Conservation (phyloP, 495 filamentous ascomycete species). For the Evansstolkia leycettana region DNA sequence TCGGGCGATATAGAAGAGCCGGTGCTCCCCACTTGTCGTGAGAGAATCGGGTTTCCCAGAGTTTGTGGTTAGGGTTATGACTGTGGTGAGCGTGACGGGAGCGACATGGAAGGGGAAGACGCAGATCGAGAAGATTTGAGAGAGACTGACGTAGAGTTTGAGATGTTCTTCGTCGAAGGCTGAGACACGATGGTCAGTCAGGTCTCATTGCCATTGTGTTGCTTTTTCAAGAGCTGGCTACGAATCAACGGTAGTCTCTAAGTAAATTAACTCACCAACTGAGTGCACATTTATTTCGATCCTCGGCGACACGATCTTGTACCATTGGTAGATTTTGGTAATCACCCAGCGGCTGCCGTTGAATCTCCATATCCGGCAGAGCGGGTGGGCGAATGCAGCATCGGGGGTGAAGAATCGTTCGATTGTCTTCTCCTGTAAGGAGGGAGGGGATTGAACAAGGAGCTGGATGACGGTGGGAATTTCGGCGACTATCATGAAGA, state of each 20-base stretch:
- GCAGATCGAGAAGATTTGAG: conserved; percentile 66
- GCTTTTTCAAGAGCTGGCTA: too few species aligned
- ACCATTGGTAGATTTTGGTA: conserved; percentile 68
- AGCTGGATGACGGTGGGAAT: conserved; percentile 50
- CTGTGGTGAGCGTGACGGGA: conserved; percentile 56
- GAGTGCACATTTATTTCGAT: conserved; percentile 59
- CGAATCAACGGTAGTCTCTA: too few species aligned
- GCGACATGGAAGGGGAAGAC: conserved; percentile 60
- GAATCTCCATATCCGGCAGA: conserved; percentile 57
- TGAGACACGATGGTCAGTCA: too few species aligned
- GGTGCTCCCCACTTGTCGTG: conserved; percentile 11
- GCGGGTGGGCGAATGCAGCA: conserved; percentile 67
- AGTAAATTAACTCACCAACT: conserved; percentile 36
- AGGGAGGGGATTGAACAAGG: conserved; percentile 52
- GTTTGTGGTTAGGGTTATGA: conserved; percentile 45
- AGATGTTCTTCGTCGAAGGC: conserved; percentile 55
- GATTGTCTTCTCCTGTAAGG: conserved; percentile 48
- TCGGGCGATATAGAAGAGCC: conserved; percentile 52
- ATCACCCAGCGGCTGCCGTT: conserved; percentile 47
- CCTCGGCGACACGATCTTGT: conserved; percentile 69
- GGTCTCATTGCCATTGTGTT: too few species aligned
- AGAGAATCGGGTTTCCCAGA: conserved; percentile 3
- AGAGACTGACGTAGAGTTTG: conserved; percentile 56
- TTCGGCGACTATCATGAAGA: conserved; percentile 25
- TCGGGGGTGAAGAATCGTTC: conserved; percentile 56